A percentile compares a stretch with the other conserved stretches of the same genome.
These are phyloP conservation scores for Chlorella sorokiniana DNA, from an alignment of 139 green algal genomes.

Conservation along the genomic window DNA sequence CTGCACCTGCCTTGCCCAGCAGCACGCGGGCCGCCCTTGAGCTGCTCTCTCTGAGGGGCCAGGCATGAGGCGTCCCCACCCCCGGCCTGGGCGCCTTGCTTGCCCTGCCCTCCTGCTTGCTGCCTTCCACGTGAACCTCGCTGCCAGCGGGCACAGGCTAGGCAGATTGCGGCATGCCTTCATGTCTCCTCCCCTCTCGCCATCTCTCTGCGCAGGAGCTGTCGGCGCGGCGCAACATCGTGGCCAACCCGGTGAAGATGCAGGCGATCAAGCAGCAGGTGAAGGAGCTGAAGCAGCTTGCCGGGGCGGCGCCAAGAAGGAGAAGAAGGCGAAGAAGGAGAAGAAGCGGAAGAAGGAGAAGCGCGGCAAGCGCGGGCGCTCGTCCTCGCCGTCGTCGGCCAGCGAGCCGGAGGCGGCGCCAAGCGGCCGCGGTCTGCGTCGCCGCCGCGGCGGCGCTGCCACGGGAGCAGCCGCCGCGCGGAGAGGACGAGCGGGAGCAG, in stretches of 20 bases:
- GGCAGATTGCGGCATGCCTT: neutral
- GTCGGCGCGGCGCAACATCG: constrained; percentile 60
- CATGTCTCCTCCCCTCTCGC: neutral
- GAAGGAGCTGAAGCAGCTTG: constrained; percentile 48
- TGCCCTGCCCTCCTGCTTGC: no score
- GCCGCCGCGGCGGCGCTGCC: no score
- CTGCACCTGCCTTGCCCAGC: neutral
- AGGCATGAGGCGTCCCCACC: no score
- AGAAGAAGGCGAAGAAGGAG: constrained; percentile 65
- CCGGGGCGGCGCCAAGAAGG: constrained; percentile 58
- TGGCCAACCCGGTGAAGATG: constrained; percentile 69
- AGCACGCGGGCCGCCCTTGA: no score
- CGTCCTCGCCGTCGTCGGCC: neutral
- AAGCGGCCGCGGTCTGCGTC: constrained; percentile 30
- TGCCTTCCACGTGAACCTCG: no score
- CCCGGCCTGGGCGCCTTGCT: no score
- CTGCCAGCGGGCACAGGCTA: no score
- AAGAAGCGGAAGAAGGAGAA: constrained; percentile 37
- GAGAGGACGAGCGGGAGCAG: neutral
- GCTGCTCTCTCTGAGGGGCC: no score
- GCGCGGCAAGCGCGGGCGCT: constrained; percentile 10
- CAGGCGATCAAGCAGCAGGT: constrained; percentile 42
- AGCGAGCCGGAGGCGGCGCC: neutral
- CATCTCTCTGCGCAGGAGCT: constrained; percentile 46
- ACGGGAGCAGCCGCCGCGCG: no score